A percentile compares a stretch with the other conserved stretches of the same genome.
phyloP scores from a whole-genome alignment of 2,329 filamentous ascomycete genomes.

The Corinectria fuckeliana region DNA sequence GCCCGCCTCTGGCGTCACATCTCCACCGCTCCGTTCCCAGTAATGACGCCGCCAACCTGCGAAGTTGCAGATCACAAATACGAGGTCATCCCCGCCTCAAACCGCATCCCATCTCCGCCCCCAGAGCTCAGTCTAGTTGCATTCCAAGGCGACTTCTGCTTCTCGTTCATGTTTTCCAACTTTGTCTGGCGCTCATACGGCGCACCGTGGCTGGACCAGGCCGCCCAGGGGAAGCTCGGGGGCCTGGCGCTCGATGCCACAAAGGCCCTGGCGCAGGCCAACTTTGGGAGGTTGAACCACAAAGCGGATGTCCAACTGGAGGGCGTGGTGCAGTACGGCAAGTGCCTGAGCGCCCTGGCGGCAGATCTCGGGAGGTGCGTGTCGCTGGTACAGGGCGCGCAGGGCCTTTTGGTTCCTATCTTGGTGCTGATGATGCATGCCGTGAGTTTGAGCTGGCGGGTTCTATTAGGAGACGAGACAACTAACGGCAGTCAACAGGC shows the following conservation, averaged over 20 bases:
- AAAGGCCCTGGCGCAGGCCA: conserved; percentile 15
- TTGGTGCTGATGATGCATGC: conserved; percentile 21
- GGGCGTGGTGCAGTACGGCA: conserved; percentile 13
- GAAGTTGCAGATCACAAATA: neutral
- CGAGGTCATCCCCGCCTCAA: neutral
- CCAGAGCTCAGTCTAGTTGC: conserved; percentile 26
- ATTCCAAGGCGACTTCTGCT: conserved; percentile 28
- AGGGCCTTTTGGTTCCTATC: conserved; percentile 13
- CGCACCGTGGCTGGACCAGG: conserved; percentile 22
- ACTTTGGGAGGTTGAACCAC: conserved; percentile 17
- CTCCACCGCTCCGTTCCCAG: conserved; percentile 13
- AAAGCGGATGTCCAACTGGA: conserved; percentile 8
- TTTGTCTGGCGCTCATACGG: conserved; percentile 29
- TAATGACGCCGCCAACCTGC: neutral
- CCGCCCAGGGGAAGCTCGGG: conserved; percentile 24
- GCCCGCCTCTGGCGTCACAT: conserved; percentile 17
- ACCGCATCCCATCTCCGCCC: conserved; percentile 15
- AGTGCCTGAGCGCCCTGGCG: conserved; percentile 10
- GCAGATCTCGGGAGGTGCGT: conserved; percentile 4
- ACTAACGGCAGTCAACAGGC: neutral
- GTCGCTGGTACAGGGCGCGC: neutral
- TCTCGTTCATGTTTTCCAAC: conserved; percentile 29
- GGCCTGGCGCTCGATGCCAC: conserved; percentile 18
- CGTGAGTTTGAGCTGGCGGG: neutral
- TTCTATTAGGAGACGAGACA: fast-evolving